Evolutionary conservation across 148 eudicot species (phyloP), one percentile per base, ranked within the genome.

Genomic region (Mesembryanthemum crystallinum): DNA sequence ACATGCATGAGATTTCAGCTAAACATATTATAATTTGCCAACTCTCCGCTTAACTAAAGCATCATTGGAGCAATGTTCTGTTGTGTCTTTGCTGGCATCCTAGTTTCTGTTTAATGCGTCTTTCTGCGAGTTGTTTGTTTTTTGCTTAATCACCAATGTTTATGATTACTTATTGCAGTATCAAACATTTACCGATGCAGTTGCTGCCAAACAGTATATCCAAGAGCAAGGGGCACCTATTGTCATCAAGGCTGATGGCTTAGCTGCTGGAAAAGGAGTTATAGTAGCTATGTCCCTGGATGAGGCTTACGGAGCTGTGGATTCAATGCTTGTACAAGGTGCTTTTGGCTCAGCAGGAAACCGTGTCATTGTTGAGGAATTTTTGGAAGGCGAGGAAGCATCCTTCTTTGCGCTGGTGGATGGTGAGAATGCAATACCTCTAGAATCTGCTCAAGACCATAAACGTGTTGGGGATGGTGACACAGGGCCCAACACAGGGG

Each of bases 221-320:
- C 79, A 84, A 83, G 89, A 88, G 27, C 91, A 92, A 82, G 98
- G 97, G 69, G 88, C 91, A 32, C 98, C 98, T 12, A 92, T 94
- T 52, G 98, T 94, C 47, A 76, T 92, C 77, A 94, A 94, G 82
- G 97, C 97, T 32, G 93, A 92, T 75, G 97, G 98, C 8, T 85
- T 94, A 77, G 97, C 98, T 78, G 97, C 97, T 68, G 98, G 98
- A 59, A 94, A 94, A 83, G 98, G 97, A 75, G 98, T 94, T 52
- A 77, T 89, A 79, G 98, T 94, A 29, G 98, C 98, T 37, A 84
- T 85, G 90, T 87, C 96, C 47, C 74, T 90, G 37, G 85, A 92
- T 15, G 92, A 92, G 81, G 98, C 96, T 77, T 87, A 77, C 74
- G 93, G 82, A 82, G 96, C 98, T 61, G 93, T 94, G 18, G 97